These are phyloP conservation scores for Apodospora peruviana DNA, from an alignment of 495 filamentous ascomycete species.

Conservation along the genomic window DNA sequence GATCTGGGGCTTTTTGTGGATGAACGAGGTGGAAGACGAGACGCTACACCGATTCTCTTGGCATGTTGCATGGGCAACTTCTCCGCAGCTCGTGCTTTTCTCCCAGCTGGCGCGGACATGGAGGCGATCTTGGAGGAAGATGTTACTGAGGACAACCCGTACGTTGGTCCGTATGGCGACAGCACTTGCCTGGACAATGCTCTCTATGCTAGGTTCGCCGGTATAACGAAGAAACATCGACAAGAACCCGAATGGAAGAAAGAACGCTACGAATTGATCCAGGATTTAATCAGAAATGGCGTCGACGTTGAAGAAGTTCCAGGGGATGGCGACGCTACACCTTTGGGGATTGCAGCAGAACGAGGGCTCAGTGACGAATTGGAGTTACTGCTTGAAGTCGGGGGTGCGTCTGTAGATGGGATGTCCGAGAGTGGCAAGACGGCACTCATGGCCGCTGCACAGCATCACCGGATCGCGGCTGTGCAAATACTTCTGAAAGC, in stretches of 20 bases:
- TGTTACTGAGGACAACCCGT: neutral
- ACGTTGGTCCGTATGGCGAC: neutral
- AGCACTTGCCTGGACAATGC: conserved; percentile 1
- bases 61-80: conserved; percentile 5
- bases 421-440: neutral
- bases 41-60: conserved; percentile 1
- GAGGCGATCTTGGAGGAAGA: neutral
- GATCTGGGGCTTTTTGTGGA: neutral
- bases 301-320: conserved; percentile 1
- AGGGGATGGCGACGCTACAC: neutral
- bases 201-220: neutral
- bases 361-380: neutral
- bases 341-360: conserved; percentile 3
- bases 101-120: conserved; percentile 1
- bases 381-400: neutral
- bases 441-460: neutral
- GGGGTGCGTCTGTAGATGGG: conserved; percentile 6
- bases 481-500: neutral
- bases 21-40: neutral
- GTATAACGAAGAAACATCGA: neutral
- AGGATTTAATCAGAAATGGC: neutral
- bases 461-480: neutral
- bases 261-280: neutral
- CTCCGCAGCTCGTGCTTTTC: conserved; percentile 3
- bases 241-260: neutral